Evolutionary conservation across 306 rosid genomes (phyloP).

Genomic region (Coriaria nepalensis): DNA sequence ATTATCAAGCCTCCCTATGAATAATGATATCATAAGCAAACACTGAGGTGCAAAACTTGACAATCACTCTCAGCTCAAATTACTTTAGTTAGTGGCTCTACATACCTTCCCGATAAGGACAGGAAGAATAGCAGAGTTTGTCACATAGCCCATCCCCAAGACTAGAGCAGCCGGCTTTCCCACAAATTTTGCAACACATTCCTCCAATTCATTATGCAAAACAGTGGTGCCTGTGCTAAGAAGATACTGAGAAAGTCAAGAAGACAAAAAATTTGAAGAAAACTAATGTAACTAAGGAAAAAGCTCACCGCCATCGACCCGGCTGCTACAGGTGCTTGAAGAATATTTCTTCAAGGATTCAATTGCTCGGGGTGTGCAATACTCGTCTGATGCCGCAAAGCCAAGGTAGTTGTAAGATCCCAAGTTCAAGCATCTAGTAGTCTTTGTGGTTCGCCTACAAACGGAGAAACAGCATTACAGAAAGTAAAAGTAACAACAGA

Average conservation of each 20-base stretch:
- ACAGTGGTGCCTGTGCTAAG: constrained; percentile 41
- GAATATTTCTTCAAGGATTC: constrained; percentile 55
- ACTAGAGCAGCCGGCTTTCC: constrained; percentile 73
- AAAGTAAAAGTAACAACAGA: too few relatives aligned
- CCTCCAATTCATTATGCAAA: constrained; percentile 59
- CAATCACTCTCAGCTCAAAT: background rate
- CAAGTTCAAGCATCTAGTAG: constrained; percentile 69
- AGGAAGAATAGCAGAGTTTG: constrained; percentile 84
- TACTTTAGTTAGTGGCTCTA: background rate
- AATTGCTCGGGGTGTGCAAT: constrained; percentile 79
- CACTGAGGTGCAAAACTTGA: background rate
- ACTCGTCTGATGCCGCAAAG: constrained; percentile 85
- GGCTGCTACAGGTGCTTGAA: constrained; percentile 78
- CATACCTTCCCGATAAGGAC: constrained; percentile 65
- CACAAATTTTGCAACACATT: constrained; percentile 51
- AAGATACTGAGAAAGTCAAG: constrained; percentile 3
- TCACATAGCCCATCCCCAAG: constrained; percentile 89
- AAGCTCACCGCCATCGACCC: constrained; percentile 68
- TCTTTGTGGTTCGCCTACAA: constrained; percentile 53
- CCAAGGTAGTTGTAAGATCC: constrained; percentile 94
- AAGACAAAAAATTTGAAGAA: constrained; percentile 1
- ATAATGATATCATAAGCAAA: background rate
- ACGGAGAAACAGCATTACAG: too few relatives aligned
- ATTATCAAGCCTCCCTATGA: constrained; percentile 72
- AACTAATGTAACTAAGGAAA: constrained; percentile 1